Percentiles rank a stretch among this genome's conserved stretches.
These are phyloP conservation scores for Hemisphaericaspora lyxosophila DNA, from an alignment of 1,139 yeast species.

Conservation along the genomic window DNA sequence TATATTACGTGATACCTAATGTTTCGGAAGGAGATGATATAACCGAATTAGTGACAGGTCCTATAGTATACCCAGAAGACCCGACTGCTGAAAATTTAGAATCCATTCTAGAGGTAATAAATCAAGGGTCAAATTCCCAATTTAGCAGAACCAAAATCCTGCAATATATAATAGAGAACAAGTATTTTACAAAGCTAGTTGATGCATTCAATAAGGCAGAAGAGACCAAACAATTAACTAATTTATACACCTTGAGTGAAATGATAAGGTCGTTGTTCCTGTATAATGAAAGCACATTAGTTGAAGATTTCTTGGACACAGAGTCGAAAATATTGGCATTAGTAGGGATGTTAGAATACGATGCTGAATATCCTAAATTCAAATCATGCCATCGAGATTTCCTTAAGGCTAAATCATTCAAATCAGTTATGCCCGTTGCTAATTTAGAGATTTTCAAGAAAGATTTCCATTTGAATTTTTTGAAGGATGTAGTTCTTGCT, in stretches of 20 bases:
- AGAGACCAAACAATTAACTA: slow-evolving; percentile 43
- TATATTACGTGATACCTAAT: slow-evolving; percentile 67
- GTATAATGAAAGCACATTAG: slow-evolving; percentile 66
- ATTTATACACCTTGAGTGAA: slow-evolving; percentile 66
- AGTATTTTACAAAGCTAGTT: slow-evolving; percentile 55
- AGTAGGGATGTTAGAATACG: slow-evolving; percentile 87
- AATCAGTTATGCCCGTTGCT: slow-evolving; percentile 68
- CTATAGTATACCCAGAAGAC: slow-evolving; percentile 52
- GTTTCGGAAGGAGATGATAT: slow-evolving; percentile 42
- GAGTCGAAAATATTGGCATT: slow-evolving; percentile 63
- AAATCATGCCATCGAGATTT: slow-evolving; percentile 80
- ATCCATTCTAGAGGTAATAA: slow-evolving; percentile 50
- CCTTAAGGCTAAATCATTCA: slow-evolving; percentile 59
- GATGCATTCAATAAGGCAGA: slow-evolving; percentile 59
- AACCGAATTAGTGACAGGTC: slow-evolving; percentile 82
- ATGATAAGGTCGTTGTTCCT: slow-evolving; percentile 68
- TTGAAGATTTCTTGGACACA: slow-evolving; percentile 61
- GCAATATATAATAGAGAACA: slow-evolving; percentile 47
- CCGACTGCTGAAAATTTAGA: slow-evolving; percentile 52
- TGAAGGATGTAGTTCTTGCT: slow-evolving; percentile 84
- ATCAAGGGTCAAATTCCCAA: slow-evolving; percentile 57
- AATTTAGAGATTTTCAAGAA: slow-evolving; percentile 61
- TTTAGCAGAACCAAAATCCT: slow-evolving; percentile 55
- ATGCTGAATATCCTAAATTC: slow-evolving; percentile 74
- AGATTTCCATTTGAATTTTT: slow-evolving; percentile 74